phyloP scores from a whole-genome alignment of 2,329 filamentous ascomycete genomes.

The Fusarium austroafricanum region DNA sequence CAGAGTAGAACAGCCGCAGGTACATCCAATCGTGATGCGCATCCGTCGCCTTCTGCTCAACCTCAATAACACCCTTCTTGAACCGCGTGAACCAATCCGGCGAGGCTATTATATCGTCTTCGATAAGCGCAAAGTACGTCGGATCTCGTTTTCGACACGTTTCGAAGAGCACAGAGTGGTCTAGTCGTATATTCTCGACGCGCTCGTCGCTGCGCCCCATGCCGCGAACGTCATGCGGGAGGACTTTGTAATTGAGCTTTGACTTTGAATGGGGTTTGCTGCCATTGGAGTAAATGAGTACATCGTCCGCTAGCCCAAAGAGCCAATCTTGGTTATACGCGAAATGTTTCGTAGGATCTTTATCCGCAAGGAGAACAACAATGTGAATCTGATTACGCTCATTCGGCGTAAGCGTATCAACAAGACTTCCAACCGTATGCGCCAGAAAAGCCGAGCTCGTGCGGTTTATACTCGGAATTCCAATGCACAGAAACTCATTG shows the following conservation, averaged over 20 bases:
- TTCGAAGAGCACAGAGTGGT: conserved; percentile 51
- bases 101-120: conserved; percentile 53
- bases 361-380: conserved; percentile 52
- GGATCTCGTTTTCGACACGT: conserved; percentile 46
- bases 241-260: conserved; percentile 24
- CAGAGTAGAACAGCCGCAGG: conserved; percentile 54
- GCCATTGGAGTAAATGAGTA: conserved; percentile 47
- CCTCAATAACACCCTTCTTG: conserved; percentile 43
- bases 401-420: conserved; percentile 47
- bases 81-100: conserved; percentile 50
- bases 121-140: conserved; percentile 52
- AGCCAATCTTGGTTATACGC: conserved; percentile 51
- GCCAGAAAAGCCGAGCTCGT: conserved; percentile 47
- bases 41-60: conserved; percentile 42
- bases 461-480: conserved; percentile 52
- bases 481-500: conserved; percentile 47
- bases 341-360: conserved; percentile 46
- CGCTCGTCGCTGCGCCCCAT: conserved; percentile 45
- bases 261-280: conserved; percentile 3
- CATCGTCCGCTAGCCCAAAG: conserved; percentile 48
- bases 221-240: conserved; percentile 40
- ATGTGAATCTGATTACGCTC: conserved; percentile 50
- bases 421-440: conserved; percentile 48
- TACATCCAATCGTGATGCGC: conserved; percentile 50
- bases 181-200: conserved; percentile 50